Evolutionary conservation across 371 early-diverging fungal genomes (phyloP).

Genomic region (Polyrhizophydium stewartii): DNA sequence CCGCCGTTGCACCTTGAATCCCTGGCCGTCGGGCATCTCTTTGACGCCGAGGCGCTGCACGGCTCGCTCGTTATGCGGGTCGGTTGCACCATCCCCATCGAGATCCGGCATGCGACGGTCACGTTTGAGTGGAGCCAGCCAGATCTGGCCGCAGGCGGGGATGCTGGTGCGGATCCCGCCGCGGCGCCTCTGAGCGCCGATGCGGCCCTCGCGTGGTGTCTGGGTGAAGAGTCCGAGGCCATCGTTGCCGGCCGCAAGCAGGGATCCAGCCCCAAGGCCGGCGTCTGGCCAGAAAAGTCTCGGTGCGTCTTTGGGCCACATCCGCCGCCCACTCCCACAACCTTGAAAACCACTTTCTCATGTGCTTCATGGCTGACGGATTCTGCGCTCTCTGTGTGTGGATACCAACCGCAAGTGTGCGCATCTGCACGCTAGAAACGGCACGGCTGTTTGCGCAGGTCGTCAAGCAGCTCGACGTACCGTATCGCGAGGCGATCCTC

Average conservation of each 20-base stretch:
- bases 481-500: not conserved
- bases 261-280: not conserved
- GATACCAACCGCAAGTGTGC: not conserved
- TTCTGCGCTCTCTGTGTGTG: too few relatives aligned
- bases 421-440: not conserved
- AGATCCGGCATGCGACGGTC: not conserved
- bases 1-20: constrained; percentile 65
- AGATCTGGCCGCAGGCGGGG: not conserved
- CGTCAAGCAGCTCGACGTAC: not conserved
- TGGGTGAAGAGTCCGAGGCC: constrained; percentile 2
- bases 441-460: not conserved
- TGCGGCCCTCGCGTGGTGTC: not conserved
- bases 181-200: not conserved
- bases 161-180: not conserved
- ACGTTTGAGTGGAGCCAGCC: not conserved
- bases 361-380: too few relatives aligned
- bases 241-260: constrained; percentile 7
- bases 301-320: not conserved
- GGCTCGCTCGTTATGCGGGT: not conserved
- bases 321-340: too few relatives aligned
- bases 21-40: constrained; percentile 64
- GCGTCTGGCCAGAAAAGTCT: not conserved
- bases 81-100: not conserved
- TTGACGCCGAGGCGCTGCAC: not conserved
- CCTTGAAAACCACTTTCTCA: too few relatives aligned